phyloP scores from a whole-genome alignment of 306 rosid species.

The Castanea sativa region DNA sequence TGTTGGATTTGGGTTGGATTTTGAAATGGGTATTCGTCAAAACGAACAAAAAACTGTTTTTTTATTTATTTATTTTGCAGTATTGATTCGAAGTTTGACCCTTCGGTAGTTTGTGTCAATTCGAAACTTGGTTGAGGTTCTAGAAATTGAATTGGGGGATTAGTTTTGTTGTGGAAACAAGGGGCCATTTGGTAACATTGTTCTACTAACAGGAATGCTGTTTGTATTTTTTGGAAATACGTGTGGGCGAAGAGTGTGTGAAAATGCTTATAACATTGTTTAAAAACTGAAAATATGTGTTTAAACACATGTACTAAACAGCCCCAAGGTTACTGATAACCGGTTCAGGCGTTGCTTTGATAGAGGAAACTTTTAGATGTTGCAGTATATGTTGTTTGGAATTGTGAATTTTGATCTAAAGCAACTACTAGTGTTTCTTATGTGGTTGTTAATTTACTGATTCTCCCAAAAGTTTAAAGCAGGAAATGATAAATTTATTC shows the following conservation, averaged over 20 bases:
- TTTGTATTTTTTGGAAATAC: too few relatives aligned
- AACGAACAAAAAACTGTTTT: not conserved
- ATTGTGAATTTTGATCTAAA: not conserved
- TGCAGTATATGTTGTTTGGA: not conserved
- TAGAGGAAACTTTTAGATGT: not conserved
- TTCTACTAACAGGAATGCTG: too few relatives aligned
- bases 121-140: not conserved
- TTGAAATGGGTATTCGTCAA: not conserved
- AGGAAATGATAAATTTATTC: too few relatives aligned
- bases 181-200: too few relatives aligned
- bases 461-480: not conserved
- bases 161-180: not conserved
- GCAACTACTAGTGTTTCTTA: not conserved
- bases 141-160: not conserved
- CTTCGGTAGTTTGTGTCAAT: not conserved
- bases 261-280: too few relatives aligned
- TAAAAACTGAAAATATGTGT: too few relatives aligned
- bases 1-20: not conserved
- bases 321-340: not conserved
- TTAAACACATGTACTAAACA: too few relatives aligned
- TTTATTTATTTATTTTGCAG: too few relatives aligned
- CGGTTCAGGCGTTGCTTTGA: not conserved
- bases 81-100: not conserved
- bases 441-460: not conserved
- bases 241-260: too few relatives aligned